A percentile compares a stretch with the other conserved stretches of the same genome.
These are phyloP conservation scores for Sideroxylon spinosum DNA, from an alignment of 179 eudicot genomes.

Conservation along the genomic window DNA sequence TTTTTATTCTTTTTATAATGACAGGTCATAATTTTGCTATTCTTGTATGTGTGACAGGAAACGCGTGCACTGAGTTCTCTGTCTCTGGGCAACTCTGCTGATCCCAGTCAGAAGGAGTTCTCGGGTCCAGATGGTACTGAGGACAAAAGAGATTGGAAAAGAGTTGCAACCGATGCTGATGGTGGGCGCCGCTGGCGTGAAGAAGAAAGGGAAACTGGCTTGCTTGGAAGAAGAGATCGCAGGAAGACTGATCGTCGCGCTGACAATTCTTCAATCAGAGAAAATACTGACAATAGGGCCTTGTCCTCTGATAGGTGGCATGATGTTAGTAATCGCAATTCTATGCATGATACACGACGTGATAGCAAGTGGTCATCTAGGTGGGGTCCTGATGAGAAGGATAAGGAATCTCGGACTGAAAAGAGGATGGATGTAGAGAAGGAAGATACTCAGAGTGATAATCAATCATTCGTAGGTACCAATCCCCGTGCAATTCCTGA, in stretches of 20 bases:
- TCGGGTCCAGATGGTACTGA: constrained; percentile 35
- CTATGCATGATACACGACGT: constrained; percentile 63
- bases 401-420: constrained; percentile 63
- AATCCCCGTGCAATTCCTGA: constrained; percentile 41
- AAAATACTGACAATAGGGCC: constrained; percentile 47
- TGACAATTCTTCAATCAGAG: constrained; percentile 58
- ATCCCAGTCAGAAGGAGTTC: constrained; percentile 61
- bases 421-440: constrained; percentile 64
- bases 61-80: constrained; percentile 62
- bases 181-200: constrained; percentile 87
- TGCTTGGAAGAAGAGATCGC: constrained; percentile 85
- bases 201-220: constrained; percentile 95
- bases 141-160: constrained; percentile 85
- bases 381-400: constrained; percentile 95
- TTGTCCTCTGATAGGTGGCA: constrained; percentile 69
- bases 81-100: constrained; percentile 65
- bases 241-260: constrained; percentile 64
- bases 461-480: constrained; percentile 36
- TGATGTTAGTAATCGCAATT: constrained; percentile 53
- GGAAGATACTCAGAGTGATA: constrained; percentile 64
- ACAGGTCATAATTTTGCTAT: background rate
- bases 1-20: background rate
- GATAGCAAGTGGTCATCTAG: constrained; percentile 92
- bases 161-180: constrained; percentile 56
- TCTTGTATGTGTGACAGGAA: constrained; percentile 7